phyloP scores from a whole-genome alignment of 192 early-diverging fungal genomes.

The Backusella liffmaniae region DNA sequence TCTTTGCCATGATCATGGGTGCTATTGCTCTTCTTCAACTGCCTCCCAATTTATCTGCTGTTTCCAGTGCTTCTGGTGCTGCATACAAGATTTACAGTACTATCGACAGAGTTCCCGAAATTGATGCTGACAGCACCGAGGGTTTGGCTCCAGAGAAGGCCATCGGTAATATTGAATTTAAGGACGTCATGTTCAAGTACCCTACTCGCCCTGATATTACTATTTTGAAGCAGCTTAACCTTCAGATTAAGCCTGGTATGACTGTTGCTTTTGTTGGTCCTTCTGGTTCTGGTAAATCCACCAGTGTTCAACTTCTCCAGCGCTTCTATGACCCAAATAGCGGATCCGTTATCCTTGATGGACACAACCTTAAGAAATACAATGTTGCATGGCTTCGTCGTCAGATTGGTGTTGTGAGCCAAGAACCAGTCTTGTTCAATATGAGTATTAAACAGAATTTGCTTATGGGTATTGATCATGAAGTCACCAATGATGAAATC shows the following conservation, averaged over 20 bases:
- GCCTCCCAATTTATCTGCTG: conserved; percentile 64
- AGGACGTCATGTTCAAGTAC: conserved; percentile 77
- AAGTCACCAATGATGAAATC: conserved; percentile 66
- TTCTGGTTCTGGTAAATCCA: conserved; percentile 85
- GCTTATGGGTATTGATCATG: conserved; percentile 52
- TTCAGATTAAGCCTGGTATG: conserved; percentile 70
- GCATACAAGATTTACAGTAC: conserved; percentile 73
- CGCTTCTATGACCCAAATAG: conserved; percentile 72
- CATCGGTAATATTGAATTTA: conserved; percentile 72
- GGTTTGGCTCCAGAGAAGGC: conserved; percentile 47
- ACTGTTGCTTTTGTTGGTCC: conserved; percentile 85
- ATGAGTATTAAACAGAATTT: conserved; percentile 78
- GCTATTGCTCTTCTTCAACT: conserved; percentile 74
- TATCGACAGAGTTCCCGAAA: conserved; percentile 77
- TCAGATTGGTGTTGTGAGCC: conserved; percentile 85
- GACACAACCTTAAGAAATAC: conserved; percentile 66
- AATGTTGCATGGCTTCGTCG: conserved; percentile 81
- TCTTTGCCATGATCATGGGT: conserved; percentile 86
- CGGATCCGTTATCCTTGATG: conserved; percentile 69
- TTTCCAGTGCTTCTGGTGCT: conserved; percentile 74
- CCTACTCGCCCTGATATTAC: conserved; percentile 79
- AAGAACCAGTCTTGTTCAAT: conserved; percentile 88
- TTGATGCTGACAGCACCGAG: conserved; percentile 54
- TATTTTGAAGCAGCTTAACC: conserved; percentile 69
- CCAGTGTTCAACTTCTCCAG: conserved; percentile 76